Percentiles rank a stretch among this genome's conserved stretches.
Conservation (phyloP, 2,329 filamentous ascomycete genomes). For the Dothistroma pini region DNA sequence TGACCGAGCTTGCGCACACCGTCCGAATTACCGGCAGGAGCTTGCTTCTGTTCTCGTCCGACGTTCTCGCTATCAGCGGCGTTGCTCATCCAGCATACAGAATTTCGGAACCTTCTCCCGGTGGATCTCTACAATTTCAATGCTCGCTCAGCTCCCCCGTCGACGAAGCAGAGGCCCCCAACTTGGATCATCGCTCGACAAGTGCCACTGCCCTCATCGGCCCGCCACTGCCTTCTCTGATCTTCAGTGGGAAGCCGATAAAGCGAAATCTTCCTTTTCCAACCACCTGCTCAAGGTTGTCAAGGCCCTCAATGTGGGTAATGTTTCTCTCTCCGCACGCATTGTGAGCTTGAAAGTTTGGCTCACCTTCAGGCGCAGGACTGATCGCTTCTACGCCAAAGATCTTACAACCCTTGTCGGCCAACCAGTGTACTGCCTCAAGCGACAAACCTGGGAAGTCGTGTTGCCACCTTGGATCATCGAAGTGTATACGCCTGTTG, state of each 20-base stretch:
- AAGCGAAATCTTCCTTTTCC: slow-evolving; percentile 27
- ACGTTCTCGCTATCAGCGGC: too few relatives aligned
- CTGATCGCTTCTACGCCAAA: slow-evolving; percentile 30
- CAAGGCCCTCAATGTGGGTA: slow-evolving; percentile 30
- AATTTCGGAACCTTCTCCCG: too few relatives aligned
- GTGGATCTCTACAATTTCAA: too few relatives aligned
- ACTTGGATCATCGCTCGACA: slow-evolving; percentile 20
- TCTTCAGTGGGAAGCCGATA: slow-evolving; percentile 27
- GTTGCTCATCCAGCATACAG: too few relatives aligned
- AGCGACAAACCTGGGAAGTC: slow-evolving; percentile 28
- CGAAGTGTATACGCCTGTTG: slow-evolving; percentile 25
- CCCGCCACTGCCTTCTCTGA: slow-evolving; percentile 29
- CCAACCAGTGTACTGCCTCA: slow-evolving; percentile 28
- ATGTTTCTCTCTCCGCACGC: slow-evolving; percentile 28
- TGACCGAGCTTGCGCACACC: too few relatives aligned
- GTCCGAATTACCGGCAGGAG: too few relatives aligned
- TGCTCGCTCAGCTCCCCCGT: too few relatives aligned
- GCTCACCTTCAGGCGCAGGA: slow-evolving; percentile 28
- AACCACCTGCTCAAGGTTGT: slow-evolving; percentile 27
- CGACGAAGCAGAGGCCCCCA: too few relatives aligned
- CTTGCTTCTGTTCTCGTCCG: too few relatives aligned
- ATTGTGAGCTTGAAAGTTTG: slow-evolving; percentile 30
- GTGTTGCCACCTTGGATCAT: slow-evolving; percentile 30
- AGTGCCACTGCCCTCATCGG: slow-evolving; percentile 29
- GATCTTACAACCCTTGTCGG: slow-evolving; percentile 28